Evolutionary conservation across 163 green algal genomes (phyloP), one percentile per base, ranked within the genome.

Genomic region (Coccomyxa subellipsoidea): DNA sequence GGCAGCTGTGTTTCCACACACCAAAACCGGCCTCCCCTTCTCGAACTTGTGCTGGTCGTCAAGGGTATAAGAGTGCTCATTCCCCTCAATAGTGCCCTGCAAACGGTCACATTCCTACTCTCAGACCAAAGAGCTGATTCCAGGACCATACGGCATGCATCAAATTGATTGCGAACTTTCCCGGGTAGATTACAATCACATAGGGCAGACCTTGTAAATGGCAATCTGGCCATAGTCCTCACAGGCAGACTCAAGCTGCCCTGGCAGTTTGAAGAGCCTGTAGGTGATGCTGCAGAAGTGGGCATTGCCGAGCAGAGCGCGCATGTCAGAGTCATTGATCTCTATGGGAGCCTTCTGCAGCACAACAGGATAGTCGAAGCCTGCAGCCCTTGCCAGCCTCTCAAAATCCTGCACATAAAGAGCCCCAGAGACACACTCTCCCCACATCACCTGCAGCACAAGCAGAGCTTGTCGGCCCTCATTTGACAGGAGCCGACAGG

Each of bases 361-460:
- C 35, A 97, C 82, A n/a, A 92, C 84, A 0, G 95, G 92, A 86
- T 98, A 93, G 10, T 85, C 85, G 81, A 99, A 98, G 4, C 96
- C 96, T 5, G 92, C 93, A 73, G 92, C 81, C 3, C 88, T 76
- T 76, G 90, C 92, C 18, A 98, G 84, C 2, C 90, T 82, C 35
- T 95, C 66, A 82, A 99, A 99, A 89, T 99, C 96, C 40, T 98
- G 91, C 35, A 92, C 80, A 85, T 98, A 98, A 36, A 99, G 85
- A 2, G 96, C 95, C 0, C 96, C 96, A 27, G 92, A 92, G 15
- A 99, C 88, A 89, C 96, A 99, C 89, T 99, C 96, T 2, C 96
- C 96, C 80, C 96, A 91, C 54, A 98, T 84, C 59, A 98, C 92
- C 47, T 95, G 88, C 76, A 73, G 66, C 6, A 34, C 66, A 27